phyloP scores from a whole-genome alignment of 164 flowering plant genomes.

The Vitis vinifera region DNA sequence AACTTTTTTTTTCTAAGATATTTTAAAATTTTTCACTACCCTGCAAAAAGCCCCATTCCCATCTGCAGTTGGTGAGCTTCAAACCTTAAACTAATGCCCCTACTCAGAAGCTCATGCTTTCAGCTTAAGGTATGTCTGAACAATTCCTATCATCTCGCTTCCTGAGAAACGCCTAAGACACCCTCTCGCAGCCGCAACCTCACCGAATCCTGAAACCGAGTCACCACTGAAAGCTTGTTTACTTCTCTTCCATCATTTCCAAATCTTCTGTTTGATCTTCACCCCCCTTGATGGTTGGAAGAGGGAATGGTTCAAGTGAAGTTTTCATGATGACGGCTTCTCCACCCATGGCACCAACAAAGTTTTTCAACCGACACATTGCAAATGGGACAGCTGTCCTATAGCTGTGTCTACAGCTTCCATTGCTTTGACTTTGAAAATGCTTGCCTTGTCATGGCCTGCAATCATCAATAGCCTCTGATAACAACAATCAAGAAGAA shows the following conservation, averaged over 20 bases:
- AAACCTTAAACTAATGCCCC: too few species aligned
- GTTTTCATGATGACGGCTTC: slow-evolving; percentile 42
- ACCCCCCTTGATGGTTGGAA: slow-evolving; percentile 54
- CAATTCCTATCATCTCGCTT: slow-evolving; percentile 31
- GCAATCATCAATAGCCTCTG: slow-evolving; percentile 95
- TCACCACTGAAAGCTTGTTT: slow-evolving; percentile 59
- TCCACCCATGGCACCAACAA: slow-evolving; percentile 74
- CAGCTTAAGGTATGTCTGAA: too few species aligned
- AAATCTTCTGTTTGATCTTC: slow-evolving; percentile 41
- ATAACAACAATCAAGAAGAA: slow-evolving; percentile 13
- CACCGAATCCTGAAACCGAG: slow-evolving; percentile 62
- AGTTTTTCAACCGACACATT: slow-evolving; percentile 66
- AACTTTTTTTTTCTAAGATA: too few species aligned
- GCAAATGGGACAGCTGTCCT: slow-evolving; percentile 92
- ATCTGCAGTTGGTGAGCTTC: too few species aligned
- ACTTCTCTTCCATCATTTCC: slow-evolving; percentile 10
- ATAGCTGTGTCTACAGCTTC: slow-evolving; percentile 87
- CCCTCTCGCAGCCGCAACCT: slow-evolving; percentile 86
- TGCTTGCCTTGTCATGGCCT: slow-evolving; percentile 91
- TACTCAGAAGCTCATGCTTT: too few species aligned
- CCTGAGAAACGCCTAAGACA: slow-evolving; percentile 94
- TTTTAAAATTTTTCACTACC: too few species aligned
- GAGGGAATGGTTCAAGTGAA: slow-evolving; percentile 81
- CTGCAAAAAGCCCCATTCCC: too few species aligned
- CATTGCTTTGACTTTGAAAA: slow-evolving; percentile 76